Conservation (phyloP, 805 yeast species). For the Starmerella apicola region DNA sequence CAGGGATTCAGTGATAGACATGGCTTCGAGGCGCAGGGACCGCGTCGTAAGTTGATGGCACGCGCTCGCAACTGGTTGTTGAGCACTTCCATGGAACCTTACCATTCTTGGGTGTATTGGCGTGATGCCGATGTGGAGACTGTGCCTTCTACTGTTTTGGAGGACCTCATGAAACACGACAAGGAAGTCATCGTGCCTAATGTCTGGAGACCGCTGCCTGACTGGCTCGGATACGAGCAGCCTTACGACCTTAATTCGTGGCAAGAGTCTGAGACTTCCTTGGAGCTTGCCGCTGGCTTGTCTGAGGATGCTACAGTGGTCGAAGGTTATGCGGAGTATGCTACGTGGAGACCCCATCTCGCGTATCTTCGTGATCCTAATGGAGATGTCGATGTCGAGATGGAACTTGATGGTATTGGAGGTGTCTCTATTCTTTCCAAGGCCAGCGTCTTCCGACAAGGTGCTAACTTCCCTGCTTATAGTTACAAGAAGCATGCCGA, state of each 20-base stretch:
- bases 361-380: slow-evolving; percentile 91
- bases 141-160: slow-evolving; percentile 71
- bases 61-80: slow-evolving; percentile 92
- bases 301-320: slow-evolving; percentile 94
- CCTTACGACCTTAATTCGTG: slow-evolving; percentile 95
- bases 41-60: slow-evolving; percentile 91
- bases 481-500: slow-evolving; percentile 94
- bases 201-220: slow-evolving; percentile 96
- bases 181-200: slow-evolving; percentile 92
- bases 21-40: slow-evolving; percentile 95
- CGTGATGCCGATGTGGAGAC: slow-evolving; percentile 97
- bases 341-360: slow-evolving; percentile 95
- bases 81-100: slow-evolving; percentile 77
- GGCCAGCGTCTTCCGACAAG: slow-evolving; percentile 74
- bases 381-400: slow-evolving; percentile 86
- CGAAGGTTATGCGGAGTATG: slow-evolving; percentile 94
- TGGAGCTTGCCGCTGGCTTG: slow-evolving; percentile 35
- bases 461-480: slow-evolving; percentile 93
- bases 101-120: slow-evolving; percentile 97
- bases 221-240: slow-evolving; percentile 79
- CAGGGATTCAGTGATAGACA: slow-evolving; percentile 92
- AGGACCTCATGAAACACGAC: slow-evolving; percentile 87
- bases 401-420: slow-evolving; percentile 93
- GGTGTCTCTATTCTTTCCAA: slow-evolving; percentile 88
- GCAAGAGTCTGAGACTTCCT: slow-evolving; percentile 76